These are phyloP conservation scores for Phytophthora nicotianae DNA, from an alignment of 352 stramenopile species.

Conservation along the genomic window DNA sequence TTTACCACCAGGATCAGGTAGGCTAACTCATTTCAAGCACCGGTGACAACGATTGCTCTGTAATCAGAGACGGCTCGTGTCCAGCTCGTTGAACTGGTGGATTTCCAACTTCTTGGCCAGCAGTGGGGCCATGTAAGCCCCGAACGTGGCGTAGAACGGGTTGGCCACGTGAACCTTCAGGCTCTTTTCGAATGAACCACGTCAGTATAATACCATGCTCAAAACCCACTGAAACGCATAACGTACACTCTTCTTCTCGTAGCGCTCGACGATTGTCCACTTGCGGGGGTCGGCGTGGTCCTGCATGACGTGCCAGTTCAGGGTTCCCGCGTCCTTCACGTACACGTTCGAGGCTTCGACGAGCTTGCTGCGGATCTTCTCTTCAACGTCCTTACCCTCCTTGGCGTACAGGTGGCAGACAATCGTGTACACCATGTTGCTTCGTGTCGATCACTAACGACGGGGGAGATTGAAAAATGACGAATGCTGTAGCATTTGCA, in stretches of 20 bases:
- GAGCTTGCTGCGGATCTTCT: slow-evolving; percentile 33
- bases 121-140: slow-evolving; percentile 24
- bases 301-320: slow-evolving; percentile 36
- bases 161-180: slow-evolving; percentile 33
- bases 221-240: not conserved
- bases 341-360: slow-evolving; percentile 33
- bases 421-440: slow-evolving; percentile 36
- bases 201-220: not conserved
- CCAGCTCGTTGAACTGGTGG: slow-evolving; percentile 29
- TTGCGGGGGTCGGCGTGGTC: slow-evolving; percentile 29
- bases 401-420: slow-evolving; percentile 33
- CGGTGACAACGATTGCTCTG: not conserved
- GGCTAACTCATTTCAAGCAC: not conserved
- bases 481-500: no score
- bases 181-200: slow-evolving; percentile 14
- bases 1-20: no score
- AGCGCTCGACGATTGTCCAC: slow-evolving; percentile 36
- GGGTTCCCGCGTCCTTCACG: slow-evolving; percentile 23
- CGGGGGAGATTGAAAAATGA: no score
- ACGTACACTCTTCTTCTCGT: slow-evolving; percentile 29
- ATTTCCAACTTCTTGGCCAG: slow-evolving; percentile 29
- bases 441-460: no score
- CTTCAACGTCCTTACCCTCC: slow-evolving; percentile 31
- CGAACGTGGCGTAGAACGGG: slow-evolving; percentile 32
- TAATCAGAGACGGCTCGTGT: slow-evolving; percentile 25